A percentile compares a stretch with the other conserved stretches of the same genome.
Evolutionary conservation across 495 filamentous ascomycete species (phyloP).

Genomic region (Penicillium cosmopolitanum): DNA sequence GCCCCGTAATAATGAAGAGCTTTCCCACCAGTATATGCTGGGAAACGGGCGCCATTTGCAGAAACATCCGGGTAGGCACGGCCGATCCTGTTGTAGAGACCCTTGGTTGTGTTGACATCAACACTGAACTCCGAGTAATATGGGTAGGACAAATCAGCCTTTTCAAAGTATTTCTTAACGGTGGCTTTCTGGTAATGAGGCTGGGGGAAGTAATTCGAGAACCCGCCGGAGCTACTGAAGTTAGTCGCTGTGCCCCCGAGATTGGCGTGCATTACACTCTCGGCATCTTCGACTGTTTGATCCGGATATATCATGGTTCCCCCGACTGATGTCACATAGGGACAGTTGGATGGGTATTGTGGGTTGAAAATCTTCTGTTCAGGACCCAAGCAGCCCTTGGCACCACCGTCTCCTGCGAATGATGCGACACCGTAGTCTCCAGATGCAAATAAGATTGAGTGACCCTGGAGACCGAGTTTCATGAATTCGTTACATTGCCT

Average conservation of each 20-base stretch:
- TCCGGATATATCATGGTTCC: conserved; percentile 49
- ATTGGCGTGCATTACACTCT: conserved; percentile 44
- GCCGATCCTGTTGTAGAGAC: conserved; percentile 60
- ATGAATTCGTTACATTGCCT: conserved; percentile 64
- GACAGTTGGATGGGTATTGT: conserved; percentile 55
- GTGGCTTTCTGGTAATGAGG: conserved; percentile 60
- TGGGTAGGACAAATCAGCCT: conserved; percentile 50
- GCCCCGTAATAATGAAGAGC: conserved; percentile 54
- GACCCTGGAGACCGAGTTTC: conserved; percentile 68
- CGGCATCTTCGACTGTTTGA: conserved; percentile 42
- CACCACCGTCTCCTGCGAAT: conserved; percentile 35
- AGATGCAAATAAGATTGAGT: conserved; percentile 62
- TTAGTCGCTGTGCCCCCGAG: conserved; percentile 39
- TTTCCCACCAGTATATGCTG: conserved; percentile 43
- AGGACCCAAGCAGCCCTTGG: conserved; percentile 41
- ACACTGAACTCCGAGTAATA: conserved; percentile 39
- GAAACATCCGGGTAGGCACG: conserved; percentile 69
- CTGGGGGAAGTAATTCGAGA: conserved; percentile 67
- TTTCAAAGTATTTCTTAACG: conserved; percentile 54
- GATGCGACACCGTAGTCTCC: conserved; percentile 63
- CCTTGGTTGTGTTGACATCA: conserved; percentile 45
- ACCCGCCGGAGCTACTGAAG: conserved; percentile 64
- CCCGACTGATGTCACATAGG: conserved; percentile 56
- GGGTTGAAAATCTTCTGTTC: conserved; percentile 51
- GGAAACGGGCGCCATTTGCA: conserved; percentile 61